A percentile compares a stretch with the other conserved stretches of the same genome.
These are phyloP conservation scores for Hypericum perforatum DNA, from an alignment of 345 rosid species.

Conservation along the genomic window DNA sequence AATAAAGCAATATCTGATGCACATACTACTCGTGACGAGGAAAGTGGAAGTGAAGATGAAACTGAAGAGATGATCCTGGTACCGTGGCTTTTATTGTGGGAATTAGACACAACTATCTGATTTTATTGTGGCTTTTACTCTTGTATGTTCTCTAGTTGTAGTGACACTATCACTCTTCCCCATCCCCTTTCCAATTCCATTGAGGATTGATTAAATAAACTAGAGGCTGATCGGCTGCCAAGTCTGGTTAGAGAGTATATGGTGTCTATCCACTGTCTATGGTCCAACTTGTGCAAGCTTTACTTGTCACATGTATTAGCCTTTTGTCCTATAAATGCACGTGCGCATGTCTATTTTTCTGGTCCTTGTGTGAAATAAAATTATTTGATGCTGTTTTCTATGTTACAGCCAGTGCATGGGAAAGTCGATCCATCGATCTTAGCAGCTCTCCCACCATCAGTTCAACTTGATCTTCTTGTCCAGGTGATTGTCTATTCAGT, in stretches of 20 bases:
- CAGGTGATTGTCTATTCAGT: slow-evolving; percentile 36
- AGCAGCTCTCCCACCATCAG: slow-evolving; percentile 82
- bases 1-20: slow-evolving; percentile 39
- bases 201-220: too few relatives aligned
- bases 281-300: too few relatives aligned
- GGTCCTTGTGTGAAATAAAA: neutral
- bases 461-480: slow-evolving; percentile 85
- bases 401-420: slow-evolving; percentile 46
- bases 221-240: too few relatives aligned
- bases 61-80: slow-evolving; percentile 43
- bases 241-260: too few relatives aligned
- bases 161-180: too few relatives aligned
- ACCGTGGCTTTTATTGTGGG: neutral
- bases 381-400: neutral
- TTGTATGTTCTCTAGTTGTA: too few relatives aligned
- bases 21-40: slow-evolving; percentile 30
- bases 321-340: too few relatives aligned
- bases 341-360: neutral
- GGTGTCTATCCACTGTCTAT: too few relatives aligned
- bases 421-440: slow-evolving; percentile 75
- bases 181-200: too few relatives aligned
- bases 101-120: too few relatives aligned
- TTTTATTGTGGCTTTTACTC: too few relatives aligned
- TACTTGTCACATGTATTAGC: too few relatives aligned
- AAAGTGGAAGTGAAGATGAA: slow-evolving; percentile 39